Base-by-base conservation (phyloP, 768 basidiomycete genomes). In the Suillus paluster region DNA sequence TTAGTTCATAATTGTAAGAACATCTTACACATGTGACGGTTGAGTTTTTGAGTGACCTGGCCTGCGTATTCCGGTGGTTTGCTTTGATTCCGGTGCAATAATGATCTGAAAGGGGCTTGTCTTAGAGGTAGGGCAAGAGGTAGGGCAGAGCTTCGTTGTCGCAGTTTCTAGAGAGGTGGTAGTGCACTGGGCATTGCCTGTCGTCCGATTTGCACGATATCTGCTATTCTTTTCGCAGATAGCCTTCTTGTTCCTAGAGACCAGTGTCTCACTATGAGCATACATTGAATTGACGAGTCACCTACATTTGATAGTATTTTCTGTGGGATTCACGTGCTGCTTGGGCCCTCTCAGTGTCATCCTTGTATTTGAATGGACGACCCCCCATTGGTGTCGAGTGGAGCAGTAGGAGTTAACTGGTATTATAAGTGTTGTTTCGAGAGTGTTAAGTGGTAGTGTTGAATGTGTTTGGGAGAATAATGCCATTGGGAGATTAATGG, bases 191-290 rank as follows among this genome's bases (percentile, higher is more conserved):
- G 15, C 39, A 15, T 39, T 39, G 38, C 38, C 38, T 39, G 38
- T 54, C n/a, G 59, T 59, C 21, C 41, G 55, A 36, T 53, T 56
- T 15, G 46, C 23, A 34, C 50, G 48, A 5, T 30, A 41, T 11
- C 34, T 72, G 4, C 66, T 70, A 0, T 63, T 71, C 0, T 48
- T 60, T 3, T 67, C 66, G 0, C 19, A 57, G 2, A 30, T 44
- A 21, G 21, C 44, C 21, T 1, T 44, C 44, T 44, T 44, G 44
- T 44, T 44, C n/a, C 44, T 44, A 44, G 21, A 44, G 44, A 44
- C 9, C 34, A 36, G n/a, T 5, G 8, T 42, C 19, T 21, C n/a
- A 44, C 9, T 44, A 44, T 30, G 30, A 30, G n/a, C n/a, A n/a
- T n/a, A n/a, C n/a, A 44, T 38, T 38, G 36, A 38, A 21, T n/a